A percentile compares a stretch with the other conserved stretches of the same genome.
Evolutionary conservation across 208 protist genomes (phyloP).

Genomic region (Leishmania amazonensis): DNA sequence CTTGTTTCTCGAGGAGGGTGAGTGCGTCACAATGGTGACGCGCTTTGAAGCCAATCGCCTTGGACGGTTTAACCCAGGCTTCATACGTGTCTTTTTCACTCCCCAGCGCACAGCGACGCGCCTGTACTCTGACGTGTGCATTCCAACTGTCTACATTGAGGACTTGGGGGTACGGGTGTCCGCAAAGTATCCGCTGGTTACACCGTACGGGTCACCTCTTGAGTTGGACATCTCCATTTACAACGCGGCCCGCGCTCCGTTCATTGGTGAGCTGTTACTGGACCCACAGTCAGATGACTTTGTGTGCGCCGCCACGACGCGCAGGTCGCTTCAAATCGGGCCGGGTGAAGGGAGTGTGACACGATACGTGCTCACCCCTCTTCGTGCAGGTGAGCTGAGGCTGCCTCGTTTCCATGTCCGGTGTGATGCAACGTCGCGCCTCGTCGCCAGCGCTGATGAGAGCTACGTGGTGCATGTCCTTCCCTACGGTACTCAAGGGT

Average conservation of each 20-base stretch:
- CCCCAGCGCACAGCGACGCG: slow-evolving; percentile 25
- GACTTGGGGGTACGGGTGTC: slow-evolving; percentile 33
- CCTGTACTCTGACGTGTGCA: slow-evolving; percentile 53
- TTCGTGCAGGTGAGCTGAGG: slow-evolving; percentile 28
- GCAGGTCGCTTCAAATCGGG: slow-evolving; percentile 41
- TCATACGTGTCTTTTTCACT: slow-evolving; percentile 55
- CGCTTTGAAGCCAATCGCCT: slow-evolving; percentile 31
- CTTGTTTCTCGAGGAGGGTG: slow-evolving; percentile 55
- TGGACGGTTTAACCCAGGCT: slow-evolving; percentile 45
- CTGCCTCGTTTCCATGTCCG: slow-evolving; percentile 24
- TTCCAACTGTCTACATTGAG: slow-evolving; percentile 52
- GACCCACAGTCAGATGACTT: slow-evolving; percentile 33
- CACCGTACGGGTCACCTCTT: slow-evolving; percentile 33
- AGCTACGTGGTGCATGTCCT: slow-evolving; percentile 35
- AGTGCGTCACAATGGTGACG: slow-evolving; percentile 50
- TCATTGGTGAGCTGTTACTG: slow-evolving; percentile 47
- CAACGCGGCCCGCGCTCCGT: slow-evolving; percentile 34
- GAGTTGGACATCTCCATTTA: slow-evolving; percentile 38
- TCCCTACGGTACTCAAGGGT: not conserved
- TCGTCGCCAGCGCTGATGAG: slow-evolving; percentile 26
- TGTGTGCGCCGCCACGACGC: slow-evolving; percentile 36
- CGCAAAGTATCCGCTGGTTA: slow-evolving; percentile 40
- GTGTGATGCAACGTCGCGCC: slow-evolving; percentile 10
- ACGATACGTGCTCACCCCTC: slow-evolving; percentile 20
- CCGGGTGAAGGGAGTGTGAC: slow-evolving; percentile 15